Conservation (phyloP, 768 basidiomycete genomes). For the Suillus sp. region DNA sequence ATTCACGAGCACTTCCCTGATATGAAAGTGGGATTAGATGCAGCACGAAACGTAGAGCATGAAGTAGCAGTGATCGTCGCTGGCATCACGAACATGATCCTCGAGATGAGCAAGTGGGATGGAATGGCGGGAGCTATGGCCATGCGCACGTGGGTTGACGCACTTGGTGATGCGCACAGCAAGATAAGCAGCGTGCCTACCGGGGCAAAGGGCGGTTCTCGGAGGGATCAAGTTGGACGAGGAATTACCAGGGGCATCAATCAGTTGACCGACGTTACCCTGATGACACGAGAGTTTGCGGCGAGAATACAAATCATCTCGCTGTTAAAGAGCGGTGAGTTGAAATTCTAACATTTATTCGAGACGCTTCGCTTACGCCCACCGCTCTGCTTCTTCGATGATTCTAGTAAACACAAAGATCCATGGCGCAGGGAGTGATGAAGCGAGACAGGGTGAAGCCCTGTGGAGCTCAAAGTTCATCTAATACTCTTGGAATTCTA, state of each 20-base stretch:
- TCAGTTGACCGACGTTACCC: constrained; percentile 48
- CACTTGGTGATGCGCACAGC: constrained; percentile 45
- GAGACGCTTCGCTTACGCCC: constrained; percentile 5
- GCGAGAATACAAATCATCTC: constrained; percentile 57
- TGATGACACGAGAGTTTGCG: constrained; percentile 57
- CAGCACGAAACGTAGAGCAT: constrained; percentile 47
- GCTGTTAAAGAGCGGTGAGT: constrained; percentile 51
- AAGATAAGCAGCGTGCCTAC: constrained; percentile 26
- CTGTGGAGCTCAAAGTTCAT: constrained; percentile 57
- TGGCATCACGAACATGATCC: constrained; percentile 54
- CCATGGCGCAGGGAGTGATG: constrained; percentile 48
- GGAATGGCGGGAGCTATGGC: constrained; percentile 58
- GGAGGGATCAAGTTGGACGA: constrained; percentile 46
- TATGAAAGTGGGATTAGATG: constrained; percentile 46
- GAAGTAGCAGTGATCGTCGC: constrained; percentile 53
- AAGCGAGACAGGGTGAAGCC: constrained; percentile 53
- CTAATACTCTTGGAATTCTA: constrained; percentile 20
- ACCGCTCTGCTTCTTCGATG: not conserved
- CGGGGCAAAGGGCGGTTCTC: constrained; percentile 22
- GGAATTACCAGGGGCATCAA: constrained; percentile 55
- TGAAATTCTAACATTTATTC: constrained; percentile 3
- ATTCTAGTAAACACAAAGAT: constrained; percentile 47
- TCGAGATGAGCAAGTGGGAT: constrained; percentile 59
- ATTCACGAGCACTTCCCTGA: constrained; percentile 55
- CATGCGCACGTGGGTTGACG: constrained; percentile 56